Base-by-base conservation (phyloP, 1,139 yeast species). In the Debaryomycetaceae sp. region DNA sequence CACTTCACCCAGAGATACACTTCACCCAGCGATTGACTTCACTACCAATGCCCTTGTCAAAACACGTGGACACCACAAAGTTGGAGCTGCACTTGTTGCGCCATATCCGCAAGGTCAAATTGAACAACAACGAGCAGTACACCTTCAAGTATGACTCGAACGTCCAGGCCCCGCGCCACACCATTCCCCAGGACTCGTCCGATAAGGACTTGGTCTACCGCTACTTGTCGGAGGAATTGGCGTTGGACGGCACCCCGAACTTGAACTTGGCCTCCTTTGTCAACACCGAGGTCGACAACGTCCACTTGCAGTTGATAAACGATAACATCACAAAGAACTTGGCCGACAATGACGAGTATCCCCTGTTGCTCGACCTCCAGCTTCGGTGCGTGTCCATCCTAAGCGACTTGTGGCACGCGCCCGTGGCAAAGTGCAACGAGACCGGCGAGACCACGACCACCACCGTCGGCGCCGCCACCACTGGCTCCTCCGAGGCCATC, bases 321-420 rank as follows among this genome's bases (percentile, higher is more conserved):
- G 87, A 81, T 47, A 85, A 86, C 51, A 45, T 83, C 36, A 78
- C 83, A 41, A 86, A 86, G 65, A 86, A 86, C 54, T 61, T 86
- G 49, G 95, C 95, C 8, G 96, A 86, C 55, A 79, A 80, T 43
- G 95, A 86, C 51, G 96, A 86, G 59, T 86, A 86, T 52, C 96
- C 96, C 7, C 79, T 87, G 26, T 55, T 86, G 53, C 65, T 83
- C 47, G 90, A 79, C 35, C 51, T 82, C 40, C 94, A 87, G 40
- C 68, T 76, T 37, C 71, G 95, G 41, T 85, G 95, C 55, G 71
- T 86, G 34, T 69, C 86, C 22, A 86, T 86, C 45, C 51, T 86
- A 37, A 74, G 86, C 15, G 70, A 77, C 44, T 55, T 86, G 44
- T 86, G 96, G 96, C 63, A 83, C 47, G 87, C 86, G 10, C 81